phyloP scores from a whole-genome alignment of 1,284 basidiomycete species.

The Schizopora paradoxa region DNA sequence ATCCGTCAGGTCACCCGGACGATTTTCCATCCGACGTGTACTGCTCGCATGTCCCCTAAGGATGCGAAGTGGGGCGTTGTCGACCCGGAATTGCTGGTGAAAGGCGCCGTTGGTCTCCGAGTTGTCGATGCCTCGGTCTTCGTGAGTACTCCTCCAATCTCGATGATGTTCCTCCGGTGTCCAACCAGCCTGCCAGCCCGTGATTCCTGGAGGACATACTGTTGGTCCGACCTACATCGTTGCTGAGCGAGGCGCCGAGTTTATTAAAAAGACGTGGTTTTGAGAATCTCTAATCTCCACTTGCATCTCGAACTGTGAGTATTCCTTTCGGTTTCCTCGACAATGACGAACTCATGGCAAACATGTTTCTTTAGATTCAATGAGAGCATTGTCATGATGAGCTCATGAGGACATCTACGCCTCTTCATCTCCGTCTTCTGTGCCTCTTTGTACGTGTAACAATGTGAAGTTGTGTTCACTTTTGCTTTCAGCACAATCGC shows the following conservation, averaged over 20 bases:
- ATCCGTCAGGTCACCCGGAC: constrained; percentile 18
- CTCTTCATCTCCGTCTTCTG: too few relatives aligned
- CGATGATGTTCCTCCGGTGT: too few relatives aligned
- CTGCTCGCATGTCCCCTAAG: constrained; percentile 24
- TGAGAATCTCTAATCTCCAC: too few relatives aligned
- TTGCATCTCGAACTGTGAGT: too few relatives aligned
- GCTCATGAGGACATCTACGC: too few relatives aligned
- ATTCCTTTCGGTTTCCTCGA: too few relatives aligned
- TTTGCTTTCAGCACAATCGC: too few relatives aligned
- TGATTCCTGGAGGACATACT: background rate
- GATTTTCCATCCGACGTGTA: constrained; percentile 26
- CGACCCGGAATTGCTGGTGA: constrained; percentile 31
- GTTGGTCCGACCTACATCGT: background rate
- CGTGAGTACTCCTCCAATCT: constrained; percentile 17
- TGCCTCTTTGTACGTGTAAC: too few relatives aligned
- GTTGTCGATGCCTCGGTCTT: constrained; percentile 36
- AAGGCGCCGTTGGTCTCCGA: constrained; percentile 30
- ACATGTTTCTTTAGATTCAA: too few relatives aligned
- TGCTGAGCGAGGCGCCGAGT: background rate
- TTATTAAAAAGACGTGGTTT: background rate
- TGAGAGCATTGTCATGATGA: too few relatives aligned
- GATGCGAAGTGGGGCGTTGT: constrained; percentile 27
- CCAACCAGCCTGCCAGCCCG: background rate
- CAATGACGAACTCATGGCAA: too few relatives aligned
- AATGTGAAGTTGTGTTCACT: too few relatives aligned